Base-by-base conservation (phyloP, 768 basidiomycete species). In the Cystoderma amianthinum region DNA sequence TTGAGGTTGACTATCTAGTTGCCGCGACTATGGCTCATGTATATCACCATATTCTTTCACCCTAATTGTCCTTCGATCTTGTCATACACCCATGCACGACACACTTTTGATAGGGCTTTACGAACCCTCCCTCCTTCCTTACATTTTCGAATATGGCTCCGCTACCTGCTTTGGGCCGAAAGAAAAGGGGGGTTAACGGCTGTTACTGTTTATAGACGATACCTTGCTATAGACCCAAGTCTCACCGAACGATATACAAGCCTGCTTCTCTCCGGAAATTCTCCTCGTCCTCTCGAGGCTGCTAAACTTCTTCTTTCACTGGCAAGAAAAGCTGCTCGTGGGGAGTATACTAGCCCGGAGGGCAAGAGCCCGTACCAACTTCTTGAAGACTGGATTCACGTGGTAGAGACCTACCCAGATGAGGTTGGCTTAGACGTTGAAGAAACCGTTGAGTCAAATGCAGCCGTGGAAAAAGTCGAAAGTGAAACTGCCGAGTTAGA, bases 301-400 rank as follows among this genome's bases (percentile, higher is more conserved):
- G 90, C 92, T 3, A 99, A 99, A 57, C 72, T 95, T 12, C 69
- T 96, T 17, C 71, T 99, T 20, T 75, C 78, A 2, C 63, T 98
- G 43, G 89, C 91, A 20, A 76, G 92, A 40, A 85, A 85, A 54
- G 90, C 95, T 2, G 72, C 84, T 0, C 71, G 77, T 30, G 93
- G 92, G 18, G 78, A 82, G 45, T 97, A 96, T 55, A 69, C 67
- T 11, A 91, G 89, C 44, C 82, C 89, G 0, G 93, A 97, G 58
- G 88, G 87, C 37, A 97, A 97, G 64, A 94, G 92, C 45, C 85
- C 95, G 1, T 97, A 96, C 55, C 93, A 97, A 53, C 72, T 98
- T 3, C 78, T 99, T 16, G 81, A 82, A 40, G 90, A 96, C 48
- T 98, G 87, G 73, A 76, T 98, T 33, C 88, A 95, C 24, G 78